phyloP scores from a whole-genome alignment of 768 basidiomycete genomes.

The Mycena rebaudengoi region DNA sequence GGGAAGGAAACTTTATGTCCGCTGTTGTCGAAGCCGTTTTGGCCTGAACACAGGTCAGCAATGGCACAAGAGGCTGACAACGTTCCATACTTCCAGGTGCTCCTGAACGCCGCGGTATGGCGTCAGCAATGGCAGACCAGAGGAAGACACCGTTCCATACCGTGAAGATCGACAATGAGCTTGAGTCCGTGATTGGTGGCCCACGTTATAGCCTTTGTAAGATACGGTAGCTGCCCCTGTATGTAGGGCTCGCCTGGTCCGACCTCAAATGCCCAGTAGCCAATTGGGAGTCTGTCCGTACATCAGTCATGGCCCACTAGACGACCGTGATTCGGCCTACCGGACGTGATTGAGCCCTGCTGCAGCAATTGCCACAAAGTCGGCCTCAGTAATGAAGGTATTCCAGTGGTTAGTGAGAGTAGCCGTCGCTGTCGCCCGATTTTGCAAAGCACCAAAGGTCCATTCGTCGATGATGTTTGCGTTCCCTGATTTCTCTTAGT shows the following conservation, averaged over 20 bases:
- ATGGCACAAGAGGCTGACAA: too few species aligned
- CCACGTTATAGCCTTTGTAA: conserved; percentile 73
- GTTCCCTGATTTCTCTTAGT: conserved; percentile 48
- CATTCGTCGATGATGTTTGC: conserved; percentile 75
- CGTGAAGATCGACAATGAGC: conserved; percentile 83
- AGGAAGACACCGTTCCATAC: too few species aligned
- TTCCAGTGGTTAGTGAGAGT: conserved; percentile 76
- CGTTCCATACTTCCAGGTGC: too few species aligned
- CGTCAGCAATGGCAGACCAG: too few species aligned
- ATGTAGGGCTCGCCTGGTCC: conserved; percentile 81
- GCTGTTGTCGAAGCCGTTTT: conserved; percentile 89
- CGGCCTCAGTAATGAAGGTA: conserved; percentile 84
- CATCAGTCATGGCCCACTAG: too few species aligned
- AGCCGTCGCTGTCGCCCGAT: conserved; percentile 54
- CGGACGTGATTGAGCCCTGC: conserved; percentile 87
- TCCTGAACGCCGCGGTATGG: too few species aligned
- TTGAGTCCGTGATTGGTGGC: conserved; percentile 78
- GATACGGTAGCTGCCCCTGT: conserved; percentile 77
- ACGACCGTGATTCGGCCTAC: too few species aligned
- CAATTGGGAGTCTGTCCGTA: conserved; percentile 88
- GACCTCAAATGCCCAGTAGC: conserved; percentile 91
- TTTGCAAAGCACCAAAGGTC: conserved; percentile 76
- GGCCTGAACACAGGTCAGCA: too few species aligned
- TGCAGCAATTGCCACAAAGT: conserved; percentile 77
- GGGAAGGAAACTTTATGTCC: conserved; percentile 71